Evolutionary conservation across 2,329 filamentous ascomycete genomes (phyloP), one percentile per base, ranked within the genome.

Genomic region (Neophaeococcomyces aloes): DNA sequence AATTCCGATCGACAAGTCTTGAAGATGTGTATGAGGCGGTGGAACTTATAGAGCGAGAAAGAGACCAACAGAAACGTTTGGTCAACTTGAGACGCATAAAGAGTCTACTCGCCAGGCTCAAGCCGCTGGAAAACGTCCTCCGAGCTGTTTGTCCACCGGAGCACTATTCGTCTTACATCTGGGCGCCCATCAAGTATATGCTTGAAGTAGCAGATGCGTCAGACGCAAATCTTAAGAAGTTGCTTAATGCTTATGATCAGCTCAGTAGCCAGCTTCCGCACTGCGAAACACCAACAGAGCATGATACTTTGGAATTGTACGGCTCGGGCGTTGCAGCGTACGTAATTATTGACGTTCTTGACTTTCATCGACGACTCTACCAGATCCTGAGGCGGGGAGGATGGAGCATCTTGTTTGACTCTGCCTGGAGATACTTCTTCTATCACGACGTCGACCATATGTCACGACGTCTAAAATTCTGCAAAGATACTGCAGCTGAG

Each of bases 291-390:
- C 53, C 71, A 0, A 45, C 52, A 2, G 7, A 53, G 1, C 47
- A 59, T 0, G 68, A 67, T 17, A 35, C 31, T 1, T 42, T 38
- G 0, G 52, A 66, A 3, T 25, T 46, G 0, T 51, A 63, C 0
- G 64, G 72, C 19, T 64, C 70, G 29, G 50, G 63, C 10, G 59
- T 63, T 0, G 46, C 72, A 0, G 66, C 64, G 0, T 44, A 66
- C 0, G 67, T 70, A 21, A 73, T 73, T 31, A 53, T 61, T 1
- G 67, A 73, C n/a, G 70, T 74, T 15, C 56, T 73, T 0, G 46
- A 64, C 8, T 73, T 73, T 29, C 70, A 74, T 37, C 62, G 62
- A 15, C 38, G 63, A 2, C 67, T 68, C 0, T 72, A 74, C 44
- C 62, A 61, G 10, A 70, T 71, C 31, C 59, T 73, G n/a, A 55